A percentile compares a stretch with the other conserved stretches of the same genome.
These are phyloP conservation scores for Nissolia schottii DNA, from an alignment of 306 rosid genomes.

Conservation along the genomic window DNA sequence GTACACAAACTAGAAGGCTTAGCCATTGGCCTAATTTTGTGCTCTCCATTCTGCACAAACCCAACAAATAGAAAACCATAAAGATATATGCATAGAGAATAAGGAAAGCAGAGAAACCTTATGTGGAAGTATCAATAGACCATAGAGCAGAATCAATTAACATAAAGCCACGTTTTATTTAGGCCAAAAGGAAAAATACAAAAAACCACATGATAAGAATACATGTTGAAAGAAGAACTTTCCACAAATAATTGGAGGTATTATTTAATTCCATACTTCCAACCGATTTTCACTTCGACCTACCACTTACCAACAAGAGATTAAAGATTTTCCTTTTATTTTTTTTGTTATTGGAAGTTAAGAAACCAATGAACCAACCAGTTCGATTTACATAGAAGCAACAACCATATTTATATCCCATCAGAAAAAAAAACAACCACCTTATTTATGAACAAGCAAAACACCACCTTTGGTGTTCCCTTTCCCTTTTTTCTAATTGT, in stretches of 20 bases:
- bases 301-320: background rate
- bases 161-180: background rate
- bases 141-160: background rate
- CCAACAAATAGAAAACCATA: background rate
- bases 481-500: background rate
- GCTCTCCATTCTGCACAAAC: slow-evolving; percentile 56
- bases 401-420: background rate
- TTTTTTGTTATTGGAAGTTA: background rate
- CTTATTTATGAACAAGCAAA: background rate
- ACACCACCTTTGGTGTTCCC: background rate
- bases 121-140: background rate
- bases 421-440: background rate
- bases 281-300: background rate
- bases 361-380: background rate
- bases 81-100: background rate
- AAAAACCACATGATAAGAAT: background rate
- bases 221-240: background rate
- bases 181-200: background rate
- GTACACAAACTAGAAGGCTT: slow-evolving; percentile 33
- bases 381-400: background rate
- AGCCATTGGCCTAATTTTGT: slow-evolving; percentile 45
- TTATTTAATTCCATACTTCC: background rate
- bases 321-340: background rate
- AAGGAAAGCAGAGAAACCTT: background rate
- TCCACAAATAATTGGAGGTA: background rate